These are phyloP conservation scores for Wallacemonas sp. DNA, from an alignment of 208 protist genomes.

Conservation along the genomic window DNA sequence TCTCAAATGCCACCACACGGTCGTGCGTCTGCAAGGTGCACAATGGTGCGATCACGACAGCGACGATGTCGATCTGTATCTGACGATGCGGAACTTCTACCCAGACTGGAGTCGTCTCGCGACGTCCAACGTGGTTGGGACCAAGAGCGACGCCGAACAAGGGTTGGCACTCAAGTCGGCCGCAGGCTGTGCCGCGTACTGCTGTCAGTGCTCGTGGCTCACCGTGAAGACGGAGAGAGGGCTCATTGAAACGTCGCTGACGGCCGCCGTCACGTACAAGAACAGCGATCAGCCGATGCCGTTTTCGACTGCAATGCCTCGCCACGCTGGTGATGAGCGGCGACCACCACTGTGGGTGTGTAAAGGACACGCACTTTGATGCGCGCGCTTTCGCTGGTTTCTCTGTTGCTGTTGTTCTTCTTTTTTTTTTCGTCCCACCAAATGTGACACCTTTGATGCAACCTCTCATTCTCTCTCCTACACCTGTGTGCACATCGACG, in stretches of 20 bases:
- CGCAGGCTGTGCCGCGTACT: constrained; percentile 62
- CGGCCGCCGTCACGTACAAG: constrained; percentile 35
- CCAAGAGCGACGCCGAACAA: constrained; percentile 15
- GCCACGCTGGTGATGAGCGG: constrained; percentile 24
- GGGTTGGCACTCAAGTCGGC: constrained; percentile 36
- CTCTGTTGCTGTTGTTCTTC: constrained; percentile 4
- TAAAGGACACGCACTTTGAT: constrained; percentile 42
- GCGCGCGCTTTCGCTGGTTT: too few species aligned
- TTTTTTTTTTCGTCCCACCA: constrained; percentile 21
- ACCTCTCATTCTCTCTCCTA: background rate
- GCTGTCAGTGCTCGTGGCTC: constrained; percentile 88
- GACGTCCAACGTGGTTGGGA: constrained; percentile 49
- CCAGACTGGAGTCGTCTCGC: constrained; percentile 85
- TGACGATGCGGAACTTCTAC: constrained; percentile 87
- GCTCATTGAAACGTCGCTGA: constrained; percentile 59
- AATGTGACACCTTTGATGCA: background rate
- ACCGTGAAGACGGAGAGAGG: constrained; percentile 45
- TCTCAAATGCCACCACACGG: constrained; percentile 71
- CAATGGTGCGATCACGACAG: constrained; percentile 53
- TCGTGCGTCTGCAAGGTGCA: constrained; percentile 79
- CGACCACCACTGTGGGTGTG: constrained; percentile 83
- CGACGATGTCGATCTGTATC: constrained; percentile 68
- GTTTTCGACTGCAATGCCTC: constrained; percentile 38
- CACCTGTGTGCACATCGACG: too few species aligned
- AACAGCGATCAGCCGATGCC: constrained; percentile 14